Percentiles rank a stretch among this genome's conserved stretches.
Evolutionary conservation across 2,329 filamentous ascomycete species (phyloP).

Genomic region (Catunica adiposa): DNA sequence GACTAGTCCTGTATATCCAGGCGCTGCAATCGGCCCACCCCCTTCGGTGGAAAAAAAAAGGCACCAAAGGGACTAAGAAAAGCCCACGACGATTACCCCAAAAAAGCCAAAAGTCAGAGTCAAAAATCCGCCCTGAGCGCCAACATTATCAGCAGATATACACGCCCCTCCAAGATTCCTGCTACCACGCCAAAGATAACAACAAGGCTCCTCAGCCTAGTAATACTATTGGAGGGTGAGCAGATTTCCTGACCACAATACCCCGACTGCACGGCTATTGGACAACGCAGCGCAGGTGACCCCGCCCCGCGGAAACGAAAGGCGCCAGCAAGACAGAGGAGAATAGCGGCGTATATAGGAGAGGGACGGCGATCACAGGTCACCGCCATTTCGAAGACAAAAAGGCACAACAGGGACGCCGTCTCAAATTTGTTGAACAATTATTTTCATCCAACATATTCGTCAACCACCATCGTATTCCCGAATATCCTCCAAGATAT

Average conservation of each 20-base stretch:
- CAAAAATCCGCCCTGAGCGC: neutral
- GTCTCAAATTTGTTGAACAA: neutral
- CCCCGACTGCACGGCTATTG: slow-evolving; percentile 9
- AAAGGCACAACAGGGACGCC: neutral
- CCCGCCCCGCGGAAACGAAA: slow-evolving; percentile 10
- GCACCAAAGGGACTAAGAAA: neutral
- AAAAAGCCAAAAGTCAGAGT: neutral
- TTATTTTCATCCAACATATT: neutral
- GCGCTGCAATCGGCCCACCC: too few relatives aligned
- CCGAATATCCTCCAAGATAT: neutral
- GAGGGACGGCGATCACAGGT: slow-evolving; percentile 6
- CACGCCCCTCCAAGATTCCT: neutral
- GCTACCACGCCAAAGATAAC: neutral
- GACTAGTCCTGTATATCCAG: too few relatives aligned
- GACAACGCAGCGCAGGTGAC: slow-evolving; percentile 4
- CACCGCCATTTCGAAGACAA: slow-evolving; percentile 6
- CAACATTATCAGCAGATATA: neutral
- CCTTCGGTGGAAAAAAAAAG: too few relatives aligned
- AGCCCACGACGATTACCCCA: neutral
- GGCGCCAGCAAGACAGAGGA: slow-evolving; percentile 5
- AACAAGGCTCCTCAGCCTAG: neutral
- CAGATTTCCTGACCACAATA: neutral
- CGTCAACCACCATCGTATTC: neutral
- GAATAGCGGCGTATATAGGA: neutral
- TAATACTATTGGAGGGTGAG: slow-evolving; percentile 10